Base-by-base conservation (phyloP, 352 stramenopile genomes). In the Blastocystis sp. region DNA sequence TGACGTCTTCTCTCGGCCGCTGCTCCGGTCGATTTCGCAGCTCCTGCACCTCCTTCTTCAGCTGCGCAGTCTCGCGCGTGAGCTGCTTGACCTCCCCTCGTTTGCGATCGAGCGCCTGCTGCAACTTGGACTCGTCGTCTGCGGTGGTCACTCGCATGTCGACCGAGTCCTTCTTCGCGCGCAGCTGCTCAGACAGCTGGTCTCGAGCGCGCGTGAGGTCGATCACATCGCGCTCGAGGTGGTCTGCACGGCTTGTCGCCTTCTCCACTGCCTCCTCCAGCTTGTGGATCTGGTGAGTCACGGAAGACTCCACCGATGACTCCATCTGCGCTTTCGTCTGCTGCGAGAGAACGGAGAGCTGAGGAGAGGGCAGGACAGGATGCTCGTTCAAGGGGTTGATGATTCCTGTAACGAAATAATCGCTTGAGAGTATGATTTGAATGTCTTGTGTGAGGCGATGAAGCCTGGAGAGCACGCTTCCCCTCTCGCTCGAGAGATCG, bases 41-140 rank as follows among this genome's bases (percentile, higher is more conserved):
- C 26, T 84, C 73, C 11, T 20, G 29, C 50, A 84, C 13, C 50
- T 84, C 73, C 50, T 66, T 68, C 18, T 68, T 66, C 73, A 84
- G 43, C 50, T 39, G 50, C 2, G 73, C 37, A 3, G 9, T 84
- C 73, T 84, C 73, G 4, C 34, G 50, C 56, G n/a, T n/a, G 29
- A 84, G 55, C 18, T 15, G 20, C 26, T 66, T 64, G n/a, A 68
- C 26, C 53, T 84, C 73, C 1, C 2, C 37, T 3, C 20, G 50
- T 20, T 84, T 84, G 9, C 43, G 26, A 8, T 84, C 73, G 5
- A 84, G 26, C 56, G 50, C 47, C 26, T 84, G 47, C 39, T 47
- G 73, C 20, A 84, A 23, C 45, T n/a, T 50, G 5, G 20, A 50
- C 20, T 66, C 73, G 3, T 66, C 53, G 29, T 23, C 53, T 4